A percentile compares a stretch with the other conserved stretches of the same genome.
Conservation (phyloP, 805 yeast genomes). For the Lipomyces chichibuensis region DNA sequence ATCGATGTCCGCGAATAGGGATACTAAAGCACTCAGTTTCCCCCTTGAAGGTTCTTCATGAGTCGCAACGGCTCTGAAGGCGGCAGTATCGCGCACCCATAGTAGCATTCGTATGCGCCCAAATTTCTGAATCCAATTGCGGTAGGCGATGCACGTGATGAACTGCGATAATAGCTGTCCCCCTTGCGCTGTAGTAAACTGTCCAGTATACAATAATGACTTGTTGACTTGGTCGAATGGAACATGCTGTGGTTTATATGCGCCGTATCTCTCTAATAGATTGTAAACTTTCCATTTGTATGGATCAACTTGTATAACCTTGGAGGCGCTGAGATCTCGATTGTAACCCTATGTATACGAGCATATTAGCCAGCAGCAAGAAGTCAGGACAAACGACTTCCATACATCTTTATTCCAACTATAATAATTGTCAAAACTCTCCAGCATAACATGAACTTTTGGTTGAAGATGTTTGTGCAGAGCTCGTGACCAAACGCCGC, state of each 20-base stretch:
- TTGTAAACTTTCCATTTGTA: slow-evolving; percentile 68
- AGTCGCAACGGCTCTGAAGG: slow-evolving; percentile 62
- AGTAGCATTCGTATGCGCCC: slow-evolving; percentile 76
- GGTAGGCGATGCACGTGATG: slow-evolving; percentile 65
- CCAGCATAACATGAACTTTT: slow-evolving; percentile 63
- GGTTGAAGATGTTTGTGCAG: slow-evolving; percentile 67
- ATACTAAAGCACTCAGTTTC: slow-evolving; percentile 63
- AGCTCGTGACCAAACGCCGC: slow-evolving; percentile 62
- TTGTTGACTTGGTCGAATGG: slow-evolving; percentile 53
- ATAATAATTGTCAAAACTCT: slow-evolving; percentile 48
- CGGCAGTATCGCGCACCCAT: slow-evolving; percentile 65
- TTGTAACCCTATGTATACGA: slow-evolving; percentile 23
- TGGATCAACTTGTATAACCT: slow-evolving; percentile 53
- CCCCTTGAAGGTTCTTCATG: slow-evolving; percentile 56
- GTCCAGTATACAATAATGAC: slow-evolving; percentile 61
- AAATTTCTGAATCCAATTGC: slow-evolving; percentile 73
- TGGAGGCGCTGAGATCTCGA: slow-evolving; percentile 20
- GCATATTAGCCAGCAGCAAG: slow-evolving; percentile 6
- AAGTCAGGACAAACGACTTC: neutral
- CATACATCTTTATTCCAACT: slow-evolving; percentile 29
- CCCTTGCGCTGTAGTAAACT: slow-evolving; percentile 59
- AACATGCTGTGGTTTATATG: slow-evolving; percentile 48
- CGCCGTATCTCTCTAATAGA: slow-evolving; percentile 50
- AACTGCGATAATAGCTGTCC: slow-evolving; percentile 77
- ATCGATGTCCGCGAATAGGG: slow-evolving; percentile 64